Evolutionary conservation across 108 stramenopile genomes (phyloP).

Genomic region (Stephanodiscus minutulus): DNA sequence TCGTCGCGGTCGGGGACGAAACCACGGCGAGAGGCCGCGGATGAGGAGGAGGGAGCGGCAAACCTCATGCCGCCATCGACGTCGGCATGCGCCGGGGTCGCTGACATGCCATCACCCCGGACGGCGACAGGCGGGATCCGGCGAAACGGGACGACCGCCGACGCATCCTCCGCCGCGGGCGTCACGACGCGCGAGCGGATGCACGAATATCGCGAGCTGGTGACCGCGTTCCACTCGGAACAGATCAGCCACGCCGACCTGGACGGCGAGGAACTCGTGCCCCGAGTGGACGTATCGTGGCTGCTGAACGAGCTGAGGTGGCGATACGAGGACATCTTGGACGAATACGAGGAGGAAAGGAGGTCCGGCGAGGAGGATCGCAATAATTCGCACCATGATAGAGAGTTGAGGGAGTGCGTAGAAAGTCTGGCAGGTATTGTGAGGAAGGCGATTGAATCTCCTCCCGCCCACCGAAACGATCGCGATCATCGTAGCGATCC

Average conservation of each 20-base stretch:
- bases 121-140: too few relatives aligned
- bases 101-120: too few relatives aligned
- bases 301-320: constrained; percentile 36
- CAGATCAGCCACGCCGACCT: constrained; percentile 8
- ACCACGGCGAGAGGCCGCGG: constrained; percentile 6
- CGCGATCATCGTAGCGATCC: background rate
- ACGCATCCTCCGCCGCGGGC: too few relatives aligned
- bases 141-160: too few relatives aligned
- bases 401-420: constrained; percentile 31
- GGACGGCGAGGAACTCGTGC: constrained; percentile 11
- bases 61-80: too few relatives aligned
- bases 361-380: background rate
- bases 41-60: background rate
- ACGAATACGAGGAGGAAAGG: constrained; percentile 6
- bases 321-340: constrained; percentile 41
- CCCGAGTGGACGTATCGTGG: constrained; percentile 30
- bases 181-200: constrained; percentile 1
- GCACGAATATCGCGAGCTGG: constrained; percentile 32
- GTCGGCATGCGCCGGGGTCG: too few relatives aligned
- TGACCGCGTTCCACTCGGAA: constrained; percentile 29
- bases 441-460: background rate
- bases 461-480: background rate
- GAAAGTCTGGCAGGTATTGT: constrained; percentile 20
- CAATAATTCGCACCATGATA: background rate
- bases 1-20: constrained; percentile 11